These are phyloP conservation scores for Graphilbum fragrans DNA, from an alignment of 2,329 filamentous ascomycete genomes.

Conservation along the genomic window DNA sequence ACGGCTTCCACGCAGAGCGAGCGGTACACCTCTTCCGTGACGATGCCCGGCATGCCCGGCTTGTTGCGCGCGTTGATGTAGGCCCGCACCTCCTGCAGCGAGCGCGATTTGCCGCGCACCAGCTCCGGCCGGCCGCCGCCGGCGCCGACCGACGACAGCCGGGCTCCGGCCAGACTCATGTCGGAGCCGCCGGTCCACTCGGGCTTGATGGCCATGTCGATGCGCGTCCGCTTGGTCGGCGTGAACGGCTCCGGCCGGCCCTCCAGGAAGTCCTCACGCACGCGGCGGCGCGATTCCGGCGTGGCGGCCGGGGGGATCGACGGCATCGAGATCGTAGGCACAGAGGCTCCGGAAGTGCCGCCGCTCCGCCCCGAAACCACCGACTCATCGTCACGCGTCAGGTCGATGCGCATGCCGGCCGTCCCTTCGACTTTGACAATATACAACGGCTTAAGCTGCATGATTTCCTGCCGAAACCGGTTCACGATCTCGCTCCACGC, in stretches of 20 bases:
- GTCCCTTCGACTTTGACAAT: slow-evolving; percentile 19
- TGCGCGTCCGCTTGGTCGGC: slow-evolving; percentile 8
- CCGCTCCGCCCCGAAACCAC: background rate
- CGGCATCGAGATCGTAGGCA: background rate
- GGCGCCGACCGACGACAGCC: slow-evolving; percentile 6
- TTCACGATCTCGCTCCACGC: slow-evolving; percentile 33
- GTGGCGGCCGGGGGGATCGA: background rate
- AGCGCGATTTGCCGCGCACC: slow-evolving; percentile 12
- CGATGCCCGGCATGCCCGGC: slow-evolving; percentile 45
- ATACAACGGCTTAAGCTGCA: slow-evolving; percentile 34
- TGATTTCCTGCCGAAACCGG: slow-evolving; percentile 35
- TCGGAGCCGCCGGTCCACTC: slow-evolving; percentile 10
- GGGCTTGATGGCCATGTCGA: slow-evolving; percentile 11
- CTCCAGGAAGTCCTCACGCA: slow-evolving; percentile 6
- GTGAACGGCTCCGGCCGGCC: slow-evolving; percentile 3
- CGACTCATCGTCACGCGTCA: slow-evolving; percentile 25
- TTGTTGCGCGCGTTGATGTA: slow-evolving; percentile 42
- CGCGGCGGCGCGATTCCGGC: slow-evolving; percentile 6
- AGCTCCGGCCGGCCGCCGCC: background rate
- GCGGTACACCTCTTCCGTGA: slow-evolving; percentile 48
- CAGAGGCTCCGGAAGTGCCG: too few relatives aligned
- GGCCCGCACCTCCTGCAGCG: slow-evolving; percentile 36
- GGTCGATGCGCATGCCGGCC: slow-evolving; percentile 18
- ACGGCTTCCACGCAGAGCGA: slow-evolving; percentile 45
- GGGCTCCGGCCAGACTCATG: too few relatives aligned